Evolutionary conservation across 2,329 filamentous ascomycete genomes (phyloP).

Genomic region (Penicillium sp.): DNA sequence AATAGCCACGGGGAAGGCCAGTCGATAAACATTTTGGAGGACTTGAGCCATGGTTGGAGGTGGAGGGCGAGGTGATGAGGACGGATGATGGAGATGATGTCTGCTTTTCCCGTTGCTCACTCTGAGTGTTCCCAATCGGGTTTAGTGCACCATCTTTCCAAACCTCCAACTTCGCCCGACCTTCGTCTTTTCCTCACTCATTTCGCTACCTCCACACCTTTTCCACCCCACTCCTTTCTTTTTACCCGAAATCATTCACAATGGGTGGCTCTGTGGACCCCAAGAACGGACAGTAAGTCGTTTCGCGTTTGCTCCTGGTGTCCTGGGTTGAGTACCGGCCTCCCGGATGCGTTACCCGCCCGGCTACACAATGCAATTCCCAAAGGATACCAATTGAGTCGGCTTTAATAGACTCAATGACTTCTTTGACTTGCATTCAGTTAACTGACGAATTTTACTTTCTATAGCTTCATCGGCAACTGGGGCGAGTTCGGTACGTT

Average conservation of each 20-base stretch:
- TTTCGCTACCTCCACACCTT: conserved; percentile 16
- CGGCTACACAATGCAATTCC: conserved; percentile 11
- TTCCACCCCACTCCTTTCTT: conserved; percentile 17
- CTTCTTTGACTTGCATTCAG: neutral
- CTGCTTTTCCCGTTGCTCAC: conserved; percentile 35
- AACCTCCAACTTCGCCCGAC: conserved; percentile 36
- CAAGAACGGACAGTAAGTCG: conserved; percentile 48
- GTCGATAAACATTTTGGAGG: conserved; percentile 38
- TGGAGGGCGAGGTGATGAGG: conserved; percentile 16
- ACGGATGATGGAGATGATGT: conserved; percentile 34
- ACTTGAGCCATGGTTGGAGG: conserved; percentile 46
- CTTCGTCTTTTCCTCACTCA: conserved; percentile 29
- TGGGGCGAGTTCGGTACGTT: conserved; percentile 77
- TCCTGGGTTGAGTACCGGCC: conserved; percentile 6
- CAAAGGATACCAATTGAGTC: conserved; percentile 1
- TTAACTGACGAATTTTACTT: conserved; percentile 27
- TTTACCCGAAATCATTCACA: conserved; percentile 27
- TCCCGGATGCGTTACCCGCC: conserved; percentile 24
- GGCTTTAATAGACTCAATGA: neutral
- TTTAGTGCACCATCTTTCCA: conserved; percentile 32
- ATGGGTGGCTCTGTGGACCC: conserved; percentile 43
- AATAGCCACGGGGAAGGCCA: conserved; percentile 70
- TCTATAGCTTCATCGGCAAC: conserved; percentile 65
- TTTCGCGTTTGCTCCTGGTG: conserved; percentile 3
- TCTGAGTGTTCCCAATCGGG: conserved; percentile 29